phyloP scores from a whole-genome alignment of 2,329 filamentous ascomycete genomes.

The Ascochyta rabiei region DNA sequence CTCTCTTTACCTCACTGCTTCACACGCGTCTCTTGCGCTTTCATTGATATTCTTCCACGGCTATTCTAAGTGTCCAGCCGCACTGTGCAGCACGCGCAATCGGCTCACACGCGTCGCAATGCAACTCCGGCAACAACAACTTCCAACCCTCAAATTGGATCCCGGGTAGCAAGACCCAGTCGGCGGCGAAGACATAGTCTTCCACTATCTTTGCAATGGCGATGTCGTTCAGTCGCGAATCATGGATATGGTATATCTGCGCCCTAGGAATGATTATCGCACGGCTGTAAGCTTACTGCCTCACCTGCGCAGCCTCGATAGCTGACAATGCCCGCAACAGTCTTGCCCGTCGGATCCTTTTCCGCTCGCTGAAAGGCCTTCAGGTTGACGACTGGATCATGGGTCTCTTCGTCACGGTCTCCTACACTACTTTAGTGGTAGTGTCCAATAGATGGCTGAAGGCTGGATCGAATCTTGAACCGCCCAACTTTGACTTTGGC shows the following conservation, averaged over 20 bases:
- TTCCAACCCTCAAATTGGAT: neutral
- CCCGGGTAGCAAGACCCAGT: neutral
- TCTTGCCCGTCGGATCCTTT: slow-evolving; percentile 52
- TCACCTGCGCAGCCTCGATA: slow-evolving; percentile 1
- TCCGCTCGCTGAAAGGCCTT: slow-evolving; percentile 56
- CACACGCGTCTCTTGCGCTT: neutral
- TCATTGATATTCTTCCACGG: neutral
- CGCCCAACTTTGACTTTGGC: slow-evolving; percentile 53
- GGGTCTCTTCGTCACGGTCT: slow-evolving; percentile 55
- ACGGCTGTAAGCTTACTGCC: slow-evolving; percentile 45
- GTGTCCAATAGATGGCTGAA: slow-evolving; percentile 53
- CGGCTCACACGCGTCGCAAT: slow-evolving; percentile 3
- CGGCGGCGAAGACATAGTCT: neutral
- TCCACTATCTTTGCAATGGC: slow-evolving; percentile 12
- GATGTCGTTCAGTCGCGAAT: slow-evolving; percentile 48
- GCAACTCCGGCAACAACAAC: neutral
- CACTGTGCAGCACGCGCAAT: neutral
- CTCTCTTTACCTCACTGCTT: neutral
- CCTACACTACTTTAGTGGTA: slow-evolving; percentile 58
- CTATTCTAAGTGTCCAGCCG: neutral
- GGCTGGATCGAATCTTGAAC: slow-evolving; percentile 52
- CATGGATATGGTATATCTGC: slow-evolving; percentile 56
- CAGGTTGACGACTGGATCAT: slow-evolving; percentile 65
- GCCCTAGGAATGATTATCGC: slow-evolving; percentile 49
- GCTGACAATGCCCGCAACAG: slow-evolving; percentile 30